A percentile compares a stretch with the other conserved stretches of the same genome.
Evolutionary conservation across 164 flowering plant genomes (phyloP).

Genomic region (Macadamia tetraphylla): DNA sequence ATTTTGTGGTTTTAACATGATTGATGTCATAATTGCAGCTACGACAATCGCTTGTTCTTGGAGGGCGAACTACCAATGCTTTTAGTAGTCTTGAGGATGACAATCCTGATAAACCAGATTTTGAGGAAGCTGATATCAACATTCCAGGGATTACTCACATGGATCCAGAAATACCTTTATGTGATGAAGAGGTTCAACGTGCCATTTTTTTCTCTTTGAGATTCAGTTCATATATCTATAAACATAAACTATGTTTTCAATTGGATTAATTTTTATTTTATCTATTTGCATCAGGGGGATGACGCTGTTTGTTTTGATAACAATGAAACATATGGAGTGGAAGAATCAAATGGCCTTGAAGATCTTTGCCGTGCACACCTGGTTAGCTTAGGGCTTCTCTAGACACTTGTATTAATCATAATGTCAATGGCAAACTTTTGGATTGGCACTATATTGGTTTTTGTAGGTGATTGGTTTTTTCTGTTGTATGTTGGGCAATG

Average conservation of each 20-base stretch:
- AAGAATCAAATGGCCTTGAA: conserved; percentile 56
- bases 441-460: too few species aligned
- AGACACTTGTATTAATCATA: too few species aligned
- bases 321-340: conserved; percentile 29
- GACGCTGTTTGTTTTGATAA: conserved; percentile 22
- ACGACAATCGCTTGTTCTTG: conserved; percentile 54
- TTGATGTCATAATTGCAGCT: conserved; percentile 49
- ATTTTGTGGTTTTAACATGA: conserved; percentile 7
- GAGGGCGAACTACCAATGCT: conserved; percentile 21
- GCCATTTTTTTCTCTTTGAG: conserved; percentile 6
- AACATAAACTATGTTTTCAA: background rate
- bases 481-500: background rate
- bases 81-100: conserved; percentile 27
- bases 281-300: conserved; percentile 38
- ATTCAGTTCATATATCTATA: background rate
- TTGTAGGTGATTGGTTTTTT: too few species aligned
- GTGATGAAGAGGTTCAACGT: conserved; percentile 35
- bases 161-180: conserved; percentile 45
- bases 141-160: conserved; percentile 35
- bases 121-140: conserved; percentile 39
- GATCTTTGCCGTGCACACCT: conserved; percentile 93
- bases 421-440: too few species aligned
- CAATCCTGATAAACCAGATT: conserved; percentile 41
- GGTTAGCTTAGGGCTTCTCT: conserved; percentile 34
- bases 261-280: conserved; percentile 10